Evolutionary conservation across 2,329 filamentous ascomycete species (phyloP).

Genomic region (Fonsecaea erecta): DNA sequence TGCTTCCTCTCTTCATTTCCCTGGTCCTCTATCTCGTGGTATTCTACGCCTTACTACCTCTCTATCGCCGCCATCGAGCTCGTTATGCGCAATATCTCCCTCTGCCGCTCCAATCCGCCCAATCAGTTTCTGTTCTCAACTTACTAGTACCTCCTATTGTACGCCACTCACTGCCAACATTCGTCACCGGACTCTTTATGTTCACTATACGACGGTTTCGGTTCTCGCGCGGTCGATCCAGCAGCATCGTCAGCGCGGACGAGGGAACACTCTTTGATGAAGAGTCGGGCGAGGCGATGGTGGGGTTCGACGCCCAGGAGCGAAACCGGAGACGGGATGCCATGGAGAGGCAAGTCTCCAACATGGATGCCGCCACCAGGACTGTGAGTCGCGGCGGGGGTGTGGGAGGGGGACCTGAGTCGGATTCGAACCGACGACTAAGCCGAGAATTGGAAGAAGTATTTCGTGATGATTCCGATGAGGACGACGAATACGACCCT

Average conservation of each 20-base stretch:
- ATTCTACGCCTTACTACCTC: conserved; percentile 68
- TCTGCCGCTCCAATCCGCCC: conserved; percentile 34
- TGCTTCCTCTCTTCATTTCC: conserved; percentile 73
- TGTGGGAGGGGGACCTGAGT: not conserved
- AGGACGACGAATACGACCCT: conserved; percentile 49
- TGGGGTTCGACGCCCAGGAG: conserved; percentile 57
- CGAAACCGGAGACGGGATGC: conserved; percentile 47
- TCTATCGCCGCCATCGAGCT: conserved; percentile 71
- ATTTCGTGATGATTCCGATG: conserved; percentile 74
- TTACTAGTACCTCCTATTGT: conserved; percentile 30
- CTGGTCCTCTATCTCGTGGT: conserved; percentile 69
- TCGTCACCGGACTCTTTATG: conserved; percentile 51
- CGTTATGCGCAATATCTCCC: conserved; percentile 73
- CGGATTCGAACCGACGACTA: conserved; percentile 62
- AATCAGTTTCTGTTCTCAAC: conserved; percentile 57
- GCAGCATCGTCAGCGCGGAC: conserved; percentile 48
- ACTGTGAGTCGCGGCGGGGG: conserved; percentile 27
- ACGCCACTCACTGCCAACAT: conserved; percentile 51
- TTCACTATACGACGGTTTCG: conserved; percentile 51
- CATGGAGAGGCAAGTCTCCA: conserved; percentile 44
- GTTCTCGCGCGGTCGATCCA: conserved; percentile 33
- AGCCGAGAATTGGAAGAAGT: conserved; percentile 80
- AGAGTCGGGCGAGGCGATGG: conserved; percentile 64
- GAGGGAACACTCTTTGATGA: conserved; percentile 67
- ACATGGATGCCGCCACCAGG: conserved; percentile 37